Conservation (phyloP, 805 yeast species). For the Wickerhamiella kazuoi region DNA sequence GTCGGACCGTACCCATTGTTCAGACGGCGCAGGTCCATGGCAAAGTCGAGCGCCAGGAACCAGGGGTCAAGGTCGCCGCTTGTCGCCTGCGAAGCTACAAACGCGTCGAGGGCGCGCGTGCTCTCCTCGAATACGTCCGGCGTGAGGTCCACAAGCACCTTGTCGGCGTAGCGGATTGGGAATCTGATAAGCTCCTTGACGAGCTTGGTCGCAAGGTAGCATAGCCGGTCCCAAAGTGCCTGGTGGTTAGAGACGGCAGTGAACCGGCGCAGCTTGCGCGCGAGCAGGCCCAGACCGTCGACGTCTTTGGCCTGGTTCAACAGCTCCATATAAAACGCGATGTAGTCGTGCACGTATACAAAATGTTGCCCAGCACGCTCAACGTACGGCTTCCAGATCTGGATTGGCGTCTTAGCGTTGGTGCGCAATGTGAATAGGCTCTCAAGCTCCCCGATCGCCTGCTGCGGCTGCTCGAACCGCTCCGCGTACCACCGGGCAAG, state of each 20-base stretch:
- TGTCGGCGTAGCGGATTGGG: constrained; percentile 26
- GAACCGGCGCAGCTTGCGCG: constrained; percentile 60
- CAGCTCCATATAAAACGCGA: constrained; percentile 42
- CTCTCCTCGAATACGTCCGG: constrained; percentile 24
- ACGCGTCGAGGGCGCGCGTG: constrained; percentile 18
- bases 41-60: constrained; percentile 13
- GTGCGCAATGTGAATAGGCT: constrained; percentile 47
- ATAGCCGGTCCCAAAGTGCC: constrained; percentile 49
- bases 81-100: constrained; percentile 6
- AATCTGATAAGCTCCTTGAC: constrained; percentile 29
- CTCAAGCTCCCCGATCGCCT: constrained; percentile 49
- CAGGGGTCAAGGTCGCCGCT: constrained; percentile 8
- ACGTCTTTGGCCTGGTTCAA: constrained; percentile 38
- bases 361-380: constrained; percentile 92
- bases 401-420: constrained; percentile 47
- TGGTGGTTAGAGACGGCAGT: constrained; percentile 55
- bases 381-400: constrained; percentile 82
- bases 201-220: constrained; percentile 34
- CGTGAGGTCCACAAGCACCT: constrained; percentile 10
- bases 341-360: constrained; percentile 53
- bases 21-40: constrained; percentile 42
- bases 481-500: constrained; percentile 45
- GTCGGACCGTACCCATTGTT: constrained; percentile 75
- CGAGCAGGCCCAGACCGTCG: constrained; percentile 38
- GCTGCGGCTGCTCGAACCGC: constrained; percentile 32